These are phyloP conservation scores for Cladosporium austrohemisphaericum DNA, from an alignment of 2,329 filamentous ascomycete species.

Conservation along the genomic window DNA sequence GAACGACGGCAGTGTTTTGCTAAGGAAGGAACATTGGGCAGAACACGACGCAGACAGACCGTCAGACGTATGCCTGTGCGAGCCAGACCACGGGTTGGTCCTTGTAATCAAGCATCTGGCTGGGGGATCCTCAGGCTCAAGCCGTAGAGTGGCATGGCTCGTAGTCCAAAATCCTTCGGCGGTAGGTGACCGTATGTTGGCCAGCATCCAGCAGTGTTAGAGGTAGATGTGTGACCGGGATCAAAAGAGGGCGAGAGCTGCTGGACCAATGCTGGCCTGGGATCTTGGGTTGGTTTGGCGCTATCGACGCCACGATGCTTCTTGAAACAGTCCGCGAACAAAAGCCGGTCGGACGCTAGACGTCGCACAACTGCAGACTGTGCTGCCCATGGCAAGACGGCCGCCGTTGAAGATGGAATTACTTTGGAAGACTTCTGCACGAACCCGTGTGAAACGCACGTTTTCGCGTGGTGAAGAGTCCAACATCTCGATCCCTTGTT, in stretches of 20 bases:
- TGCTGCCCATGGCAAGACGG: neutral
- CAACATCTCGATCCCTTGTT: too few species aligned
- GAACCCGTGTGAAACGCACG: too few species aligned
- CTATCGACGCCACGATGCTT: constrained; percentile 5
- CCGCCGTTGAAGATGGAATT: too few species aligned
- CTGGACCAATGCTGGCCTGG: constrained; percentile 6
- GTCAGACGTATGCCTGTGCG: neutral
- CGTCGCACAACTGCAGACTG: neutral
- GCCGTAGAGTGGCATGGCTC: neutral
- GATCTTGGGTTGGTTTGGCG: constrained; percentile 4
- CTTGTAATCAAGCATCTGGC: constrained; percentile 3
- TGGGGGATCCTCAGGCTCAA: constrained; percentile 10
- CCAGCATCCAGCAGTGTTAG: constrained; percentile 7
- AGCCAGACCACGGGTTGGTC: neutral
- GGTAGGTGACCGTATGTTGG: neutral
- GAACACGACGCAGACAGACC: neutral
- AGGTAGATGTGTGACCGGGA: constrained; percentile 1
- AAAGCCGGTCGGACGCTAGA: neutral
- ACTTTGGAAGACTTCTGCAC: too few species aligned
- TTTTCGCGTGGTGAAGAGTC: too few species aligned
- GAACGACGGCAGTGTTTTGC: neutral
- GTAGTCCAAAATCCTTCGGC: constrained; percentile 6
- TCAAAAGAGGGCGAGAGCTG: neutral
- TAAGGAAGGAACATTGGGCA: neutral
- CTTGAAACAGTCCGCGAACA: constrained; percentile 12